Conservation (phyloP, 1,139 yeast species). For the Candida neerlandica region DNA sequence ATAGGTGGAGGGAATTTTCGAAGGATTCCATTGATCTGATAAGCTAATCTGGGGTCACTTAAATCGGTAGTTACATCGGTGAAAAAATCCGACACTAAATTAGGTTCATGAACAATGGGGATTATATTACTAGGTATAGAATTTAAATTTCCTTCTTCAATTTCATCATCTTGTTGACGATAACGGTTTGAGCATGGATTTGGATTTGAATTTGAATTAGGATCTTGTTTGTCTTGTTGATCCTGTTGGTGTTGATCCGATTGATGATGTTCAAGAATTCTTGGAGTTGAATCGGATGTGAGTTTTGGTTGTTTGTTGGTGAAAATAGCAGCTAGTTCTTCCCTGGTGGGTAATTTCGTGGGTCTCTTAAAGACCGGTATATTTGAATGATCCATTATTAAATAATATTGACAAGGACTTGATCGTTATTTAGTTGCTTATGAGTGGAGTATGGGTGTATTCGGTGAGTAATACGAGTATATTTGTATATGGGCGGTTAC, state of each 20-base stretch:
- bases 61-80: slow-evolving; percentile 32
- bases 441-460: background rate
- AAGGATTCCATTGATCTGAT: slow-evolving; percentile 31
- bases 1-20: slow-evolving; percentile 46
- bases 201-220: slow-evolving; percentile 13
- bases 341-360: slow-evolving; percentile 16
- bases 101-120: slow-evolving; percentile 41
- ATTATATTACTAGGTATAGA: slow-evolving; percentile 40
- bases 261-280: slow-evolving; percentile 7
- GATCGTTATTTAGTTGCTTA: background rate
- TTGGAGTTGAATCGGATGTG: slow-evolving; percentile 13
- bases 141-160: slow-evolving; percentile 22
- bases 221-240: slow-evolving; percentile 2
- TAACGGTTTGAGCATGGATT: slow-evolving; percentile 5
- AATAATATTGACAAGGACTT: background rate
- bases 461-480: no score
- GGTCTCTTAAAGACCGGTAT: slow-evolving; percentile 16
- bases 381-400: slow-evolving; percentile 16
- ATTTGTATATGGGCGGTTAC: no score
- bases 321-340: slow-evolving; percentile 17
- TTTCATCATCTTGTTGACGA: background rate
- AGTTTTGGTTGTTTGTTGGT: slow-evolving; percentile 15
- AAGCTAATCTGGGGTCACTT: slow-evolving; percentile 18
- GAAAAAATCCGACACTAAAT: slow-evolving; percentile 34
- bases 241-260: slow-evolving; percentile 1